phyloP scores from a whole-genome alignment of 305 asterid genomes.

The Fraxinus angustifolia region DNA sequence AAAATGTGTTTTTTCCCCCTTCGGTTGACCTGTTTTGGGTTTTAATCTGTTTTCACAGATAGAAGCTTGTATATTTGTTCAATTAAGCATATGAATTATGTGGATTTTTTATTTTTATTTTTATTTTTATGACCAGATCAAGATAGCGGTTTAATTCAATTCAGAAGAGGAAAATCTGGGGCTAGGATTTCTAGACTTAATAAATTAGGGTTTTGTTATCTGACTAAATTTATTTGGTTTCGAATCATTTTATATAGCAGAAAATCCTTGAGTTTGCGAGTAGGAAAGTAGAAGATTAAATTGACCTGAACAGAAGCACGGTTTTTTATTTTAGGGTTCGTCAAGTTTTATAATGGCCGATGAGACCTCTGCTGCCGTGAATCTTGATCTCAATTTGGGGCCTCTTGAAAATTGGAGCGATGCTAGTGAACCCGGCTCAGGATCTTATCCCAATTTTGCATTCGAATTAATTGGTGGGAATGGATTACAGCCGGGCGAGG shows the following conservation, averaged over 20 bases:
- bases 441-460: neutral
- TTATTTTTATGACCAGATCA: neutral
- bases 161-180: neutral
- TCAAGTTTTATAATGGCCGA: conserved; percentile 10
- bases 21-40: neutral
- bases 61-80: neutral
- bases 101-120: neutral
- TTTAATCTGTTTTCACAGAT: neutral
- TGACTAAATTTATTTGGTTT: neutral
- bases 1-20: neutral
- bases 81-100: neutral
- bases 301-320: neutral
- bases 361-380: conserved; percentile 18
- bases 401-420: conserved; percentile 7
- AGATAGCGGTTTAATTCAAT: neutral
- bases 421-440: neutral
- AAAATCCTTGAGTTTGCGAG: neutral
- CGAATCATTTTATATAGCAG: neutral
- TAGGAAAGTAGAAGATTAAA: neutral
- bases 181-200: neutral
- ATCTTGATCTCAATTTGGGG: conserved; percentile 27
- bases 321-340: neutral
- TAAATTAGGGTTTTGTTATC: neutral
- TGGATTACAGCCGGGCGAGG: conserved; percentile 37
- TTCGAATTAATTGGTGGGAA: conserved; percentile 21